Percentiles rank a stretch among this genome's conserved stretches.
These are phyloP conservation scores for Eucalyptus erythrocorys DNA, from an alignment of 345 rosid species.

Conservation along the genomic window DNA sequence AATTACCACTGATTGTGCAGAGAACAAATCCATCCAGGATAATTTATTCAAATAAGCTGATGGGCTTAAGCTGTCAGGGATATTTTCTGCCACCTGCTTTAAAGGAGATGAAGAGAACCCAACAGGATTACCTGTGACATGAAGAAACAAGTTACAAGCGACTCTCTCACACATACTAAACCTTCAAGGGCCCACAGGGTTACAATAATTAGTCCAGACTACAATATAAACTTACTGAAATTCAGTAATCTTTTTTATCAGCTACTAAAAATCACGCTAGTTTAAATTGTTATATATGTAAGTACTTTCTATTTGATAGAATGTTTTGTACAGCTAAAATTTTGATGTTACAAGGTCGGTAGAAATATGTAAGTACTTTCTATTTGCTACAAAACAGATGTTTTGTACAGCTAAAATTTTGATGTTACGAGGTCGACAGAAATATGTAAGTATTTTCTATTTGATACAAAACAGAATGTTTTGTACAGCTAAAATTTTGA, in stretches of 20 bases:
- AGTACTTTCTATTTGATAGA: background rate
- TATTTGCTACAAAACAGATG: background rate
- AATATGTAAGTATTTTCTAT: background rate
- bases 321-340: background rate
- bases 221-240: background rate
- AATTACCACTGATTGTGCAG: constrained; percentile 39
- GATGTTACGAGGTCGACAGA: background rate
- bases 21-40: constrained; percentile 57
- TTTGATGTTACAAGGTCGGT: background rate
- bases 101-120: constrained; percentile 73
- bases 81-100: constrained; percentile 39
- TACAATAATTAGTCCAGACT: background rate
- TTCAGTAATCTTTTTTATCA: background rate
- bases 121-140: constrained; percentile 52
- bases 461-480: background rate
- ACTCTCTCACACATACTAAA: background rate
- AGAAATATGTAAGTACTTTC: background rate
- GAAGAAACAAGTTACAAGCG: background rate
- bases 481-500: background rate
- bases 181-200: background rate
- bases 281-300: background rate
- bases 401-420: too few species aligned
- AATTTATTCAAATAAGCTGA: constrained; percentile 38
- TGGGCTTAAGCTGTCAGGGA: constrained; percentile 23
- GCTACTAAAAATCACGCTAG: background rate